Evolutionary conservation across 2,329 filamentous ascomycete genomes (phyloP).

Genomic region (Fusarium metavorans): DNA sequence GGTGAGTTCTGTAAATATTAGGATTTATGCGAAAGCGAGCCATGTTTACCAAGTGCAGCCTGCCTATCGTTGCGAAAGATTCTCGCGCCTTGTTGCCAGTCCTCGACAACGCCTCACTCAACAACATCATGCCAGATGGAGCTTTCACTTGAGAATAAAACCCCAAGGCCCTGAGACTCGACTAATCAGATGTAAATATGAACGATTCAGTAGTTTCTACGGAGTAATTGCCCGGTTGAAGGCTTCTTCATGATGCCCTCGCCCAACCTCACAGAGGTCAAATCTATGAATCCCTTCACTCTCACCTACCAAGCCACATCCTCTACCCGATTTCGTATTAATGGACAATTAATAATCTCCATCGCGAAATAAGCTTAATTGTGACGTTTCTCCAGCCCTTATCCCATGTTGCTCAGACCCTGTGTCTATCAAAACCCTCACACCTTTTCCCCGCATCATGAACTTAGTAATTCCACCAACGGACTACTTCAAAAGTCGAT

Average conservation of each 20-base stretch:
- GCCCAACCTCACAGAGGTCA: background rate
- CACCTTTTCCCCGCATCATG: conserved; percentile 29
- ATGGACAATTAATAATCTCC: background rate
- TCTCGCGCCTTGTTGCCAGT: no score
- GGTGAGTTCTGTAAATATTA: background rate
- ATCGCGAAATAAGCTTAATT: background rate
- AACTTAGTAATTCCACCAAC: conserved; percentile 6
- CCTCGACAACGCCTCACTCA: no score
- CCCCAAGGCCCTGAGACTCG: no score
- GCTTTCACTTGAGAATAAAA: no score
- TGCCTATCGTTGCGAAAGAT: no score
- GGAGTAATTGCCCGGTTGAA: background rate
- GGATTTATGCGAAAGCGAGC: no score
- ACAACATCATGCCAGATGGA: no score
- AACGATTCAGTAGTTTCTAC: background rate
- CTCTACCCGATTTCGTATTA: background rate
- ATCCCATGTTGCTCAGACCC: background rate
- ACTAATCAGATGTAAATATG: background rate
- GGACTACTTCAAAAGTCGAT: background rate
- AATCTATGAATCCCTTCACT: background rate
- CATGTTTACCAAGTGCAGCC: no score
- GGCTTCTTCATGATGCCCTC: background rate
- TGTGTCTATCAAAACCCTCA: background rate
- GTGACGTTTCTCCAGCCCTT: background rate
- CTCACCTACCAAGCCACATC: no score